Conservation (phyloP, 345 rosid genomes). For the Syzygium jambos region DNA sequence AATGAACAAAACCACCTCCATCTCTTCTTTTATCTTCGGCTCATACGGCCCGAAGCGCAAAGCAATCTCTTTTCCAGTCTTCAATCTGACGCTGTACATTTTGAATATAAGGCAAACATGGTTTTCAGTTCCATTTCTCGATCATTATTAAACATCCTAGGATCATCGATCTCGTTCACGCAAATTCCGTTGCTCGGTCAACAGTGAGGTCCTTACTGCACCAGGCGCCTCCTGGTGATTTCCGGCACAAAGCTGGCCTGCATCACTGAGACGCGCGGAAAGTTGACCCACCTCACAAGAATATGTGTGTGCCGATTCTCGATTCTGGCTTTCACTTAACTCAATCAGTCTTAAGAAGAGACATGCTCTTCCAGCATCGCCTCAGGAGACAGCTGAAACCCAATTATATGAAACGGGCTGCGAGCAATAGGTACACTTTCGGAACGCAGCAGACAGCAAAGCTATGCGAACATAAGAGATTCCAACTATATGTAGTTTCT, state of each 20-base stretch:
- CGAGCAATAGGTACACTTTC: neutral
- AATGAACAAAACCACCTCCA: neutral
- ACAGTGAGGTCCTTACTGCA: neutral
- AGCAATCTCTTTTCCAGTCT: too few relatives aligned
- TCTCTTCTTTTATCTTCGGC: neutral
- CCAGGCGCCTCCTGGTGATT: neutral
- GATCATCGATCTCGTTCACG: neutral
- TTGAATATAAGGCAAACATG: neutral
- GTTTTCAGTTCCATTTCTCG: neutral
- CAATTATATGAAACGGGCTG: neutral
- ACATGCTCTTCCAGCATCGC: neutral
- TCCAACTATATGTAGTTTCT: neutral
- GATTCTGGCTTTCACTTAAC: neutral
- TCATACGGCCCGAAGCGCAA: neutral
- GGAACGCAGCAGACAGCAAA: neutral
- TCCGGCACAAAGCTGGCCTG: neutral
- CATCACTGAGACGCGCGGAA: neutral
- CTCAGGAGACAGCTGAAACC: neutral
- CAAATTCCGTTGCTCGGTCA: neutral
- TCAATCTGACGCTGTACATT: neutral
- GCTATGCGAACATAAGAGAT: neutral
- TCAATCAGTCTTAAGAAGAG: neutral
- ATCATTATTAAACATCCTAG: neutral
- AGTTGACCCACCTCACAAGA: neutral
- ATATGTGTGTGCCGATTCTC: neutral